Conservation (phyloP, 1,284 basidiomycete genomes). For the Singerocomus rubriflavus region DNA sequence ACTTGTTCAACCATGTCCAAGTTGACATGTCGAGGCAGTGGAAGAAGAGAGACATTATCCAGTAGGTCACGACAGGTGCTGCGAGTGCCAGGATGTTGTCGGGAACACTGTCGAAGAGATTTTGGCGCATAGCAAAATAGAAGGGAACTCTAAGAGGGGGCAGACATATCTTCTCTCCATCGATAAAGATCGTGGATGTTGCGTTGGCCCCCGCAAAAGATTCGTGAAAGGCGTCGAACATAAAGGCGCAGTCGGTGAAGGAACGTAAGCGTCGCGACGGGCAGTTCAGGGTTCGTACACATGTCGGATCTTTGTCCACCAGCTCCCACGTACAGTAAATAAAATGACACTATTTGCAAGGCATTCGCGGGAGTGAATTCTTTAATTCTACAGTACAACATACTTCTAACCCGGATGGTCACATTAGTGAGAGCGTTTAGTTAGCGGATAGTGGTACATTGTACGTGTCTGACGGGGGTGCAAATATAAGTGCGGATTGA, state of each 20-base stretch:
- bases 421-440: conserved; percentile 33
- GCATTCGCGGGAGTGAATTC: conserved; percentile 12
- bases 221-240: conserved; percentile 15
- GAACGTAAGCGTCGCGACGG: background rate
- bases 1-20: conserved; percentile 79
- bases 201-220: conserved; percentile 19
- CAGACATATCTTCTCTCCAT: conserved; percentile 28
- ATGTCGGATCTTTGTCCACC: background rate
- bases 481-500: conserved; percentile 32
- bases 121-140: conserved; percentile 56
- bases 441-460: conserved; percentile 32
- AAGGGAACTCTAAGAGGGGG: conserved; percentile 43
- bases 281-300: no score
- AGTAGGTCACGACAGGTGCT: conserved; percentile 85
- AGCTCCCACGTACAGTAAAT: conserved; percentile 15
- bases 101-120: conserved; percentile 59
- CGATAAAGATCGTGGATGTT: conserved; percentile 27
- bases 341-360: background rate
- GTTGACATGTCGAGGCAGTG: conserved; percentile 74
- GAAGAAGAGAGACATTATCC: conserved; percentile 81
- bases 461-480: conserved; percentile 24
- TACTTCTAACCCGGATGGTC: conserved; percentile 33
- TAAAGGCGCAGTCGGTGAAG: conserved; percentile 2
- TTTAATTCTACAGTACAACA: conserved; percentile 34
- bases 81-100: conserved; percentile 77